Percentiles rank a stretch among this genome's conserved stretches.
These are phyloP conservation scores for Septoria linicola DNA, from an alignment of 2,329 filamentous ascomycete species.

Conservation along the genomic window DNA sequence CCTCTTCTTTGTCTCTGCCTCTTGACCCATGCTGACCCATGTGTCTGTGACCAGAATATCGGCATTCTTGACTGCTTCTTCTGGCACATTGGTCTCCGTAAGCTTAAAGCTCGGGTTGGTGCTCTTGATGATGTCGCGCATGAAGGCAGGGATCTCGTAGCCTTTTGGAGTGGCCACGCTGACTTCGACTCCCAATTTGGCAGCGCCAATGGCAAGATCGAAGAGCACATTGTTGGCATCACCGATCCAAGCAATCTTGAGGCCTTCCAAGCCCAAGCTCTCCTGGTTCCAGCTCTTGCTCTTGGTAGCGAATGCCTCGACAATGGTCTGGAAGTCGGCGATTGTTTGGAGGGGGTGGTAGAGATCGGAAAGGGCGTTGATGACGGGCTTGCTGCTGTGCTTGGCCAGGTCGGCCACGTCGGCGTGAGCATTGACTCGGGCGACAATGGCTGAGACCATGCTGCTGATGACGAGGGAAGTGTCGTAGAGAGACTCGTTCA, in stretches of 20 bases:
- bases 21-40: constrained; percentile 98
- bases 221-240: constrained; percentile 97
- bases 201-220: constrained; percentile 81
- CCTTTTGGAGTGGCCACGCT: constrained; percentile 82
- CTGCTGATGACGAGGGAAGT: constrained; percentile 91
- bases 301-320: constrained; percentile 65
- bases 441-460: constrained; percentile 51
- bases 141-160: constrained; percentile 74
- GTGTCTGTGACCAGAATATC: constrained; percentile 95
- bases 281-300: constrained; percentile 36
- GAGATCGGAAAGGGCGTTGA: constrained; percentile 71
- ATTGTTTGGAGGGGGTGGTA: constrained; percentile 94
- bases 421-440: constrained; percentile 54
- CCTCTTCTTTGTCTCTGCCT: constrained; percentile 74
- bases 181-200: constrained; percentile 84
- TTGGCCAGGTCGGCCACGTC: constrained; percentile 52
- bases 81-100: constrained; percentile 72
- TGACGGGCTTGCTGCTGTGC: constrained; percentile 50
- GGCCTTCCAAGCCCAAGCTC: constrained; percentile 69
- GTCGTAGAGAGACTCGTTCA: constrained; percentile 93
- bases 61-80: constrained; percentile 80
- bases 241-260: constrained; percentile 94
- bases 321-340: constrained; percentile 88
- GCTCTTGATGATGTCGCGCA: constrained; percentile 69
- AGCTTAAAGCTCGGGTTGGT: constrained; percentile 51